Percentiles rank a stretch among this genome's conserved stretches.
Evolutionary conservation across 2,329 filamentous ascomycete species (phyloP).

Genomic region (Venturia oleaginea): DNA sequence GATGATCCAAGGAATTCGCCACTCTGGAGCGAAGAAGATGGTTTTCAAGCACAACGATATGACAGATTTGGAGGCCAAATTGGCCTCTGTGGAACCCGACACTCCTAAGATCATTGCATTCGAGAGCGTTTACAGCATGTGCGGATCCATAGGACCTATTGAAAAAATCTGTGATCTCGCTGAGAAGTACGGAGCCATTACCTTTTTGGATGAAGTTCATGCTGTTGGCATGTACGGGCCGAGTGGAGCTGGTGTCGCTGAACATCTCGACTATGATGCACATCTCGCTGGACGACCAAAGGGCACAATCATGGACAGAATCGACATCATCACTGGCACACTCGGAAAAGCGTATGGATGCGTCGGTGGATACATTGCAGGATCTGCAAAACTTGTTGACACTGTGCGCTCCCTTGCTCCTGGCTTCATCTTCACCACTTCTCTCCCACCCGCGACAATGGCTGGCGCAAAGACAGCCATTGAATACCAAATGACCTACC

Average conservation of each 20-base stretch:
- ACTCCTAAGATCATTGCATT: conserved; percentile 97
- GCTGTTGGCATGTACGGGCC: conserved; percentile 99
- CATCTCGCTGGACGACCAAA: conserved; percentile 64
- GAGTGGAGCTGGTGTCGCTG: conserved; percentile 87
- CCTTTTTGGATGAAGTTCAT: conserved; percentile 97
- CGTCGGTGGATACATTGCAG: conserved; percentile 95
- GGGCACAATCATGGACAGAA: conserved; percentile 87
- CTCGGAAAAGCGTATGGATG: conserved; percentile 97
- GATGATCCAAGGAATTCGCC: conserved; percentile 98
- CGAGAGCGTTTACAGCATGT: conserved; percentile 99
- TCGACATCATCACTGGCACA: conserved; percentile 97
- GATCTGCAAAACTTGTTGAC: conserved; percentile 77
- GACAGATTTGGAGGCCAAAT: conserved; percentile 83
- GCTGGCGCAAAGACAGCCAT: conserved; percentile 86
- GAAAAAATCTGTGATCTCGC: conserved; percentile 92
- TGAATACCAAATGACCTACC: conserved; percentile 80
- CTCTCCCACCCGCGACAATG: conserved; percentile 92
- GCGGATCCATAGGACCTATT: conserved; percentile 91
- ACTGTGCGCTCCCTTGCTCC: conserved; percentile 89
- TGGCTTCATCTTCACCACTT: conserved; percentile 98
- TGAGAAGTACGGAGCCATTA: conserved; percentile 95
- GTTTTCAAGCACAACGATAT: conserved; percentile 99
- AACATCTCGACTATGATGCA: conserved; percentile 90
- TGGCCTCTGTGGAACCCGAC: conserved; percentile 75
- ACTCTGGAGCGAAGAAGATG: conserved; percentile 93